phyloP scores from a whole-genome alignment of 1,139 yeast genomes.

The Candida dubliniensis region DNA sequence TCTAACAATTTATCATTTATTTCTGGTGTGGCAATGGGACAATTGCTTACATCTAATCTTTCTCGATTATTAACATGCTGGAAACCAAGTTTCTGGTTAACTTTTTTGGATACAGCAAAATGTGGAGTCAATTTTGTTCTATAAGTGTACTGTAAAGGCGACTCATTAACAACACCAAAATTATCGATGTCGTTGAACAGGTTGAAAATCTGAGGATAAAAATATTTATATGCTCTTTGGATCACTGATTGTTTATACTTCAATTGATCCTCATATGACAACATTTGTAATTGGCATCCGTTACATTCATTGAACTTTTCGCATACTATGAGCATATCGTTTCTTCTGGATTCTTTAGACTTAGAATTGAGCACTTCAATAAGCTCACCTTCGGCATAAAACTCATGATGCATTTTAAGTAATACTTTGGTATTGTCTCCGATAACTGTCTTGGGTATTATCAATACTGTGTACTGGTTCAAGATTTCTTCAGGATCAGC shows the following conservation, averaged over 20 bases:
- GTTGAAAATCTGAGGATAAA: conserved; percentile 29
- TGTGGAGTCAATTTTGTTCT: conserved; percentile 43
- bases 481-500: conserved; percentile 15
- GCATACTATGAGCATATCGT: conserved; percentile 47
- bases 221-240: conserved; percentile 35
- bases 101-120: conserved; percentile 15
- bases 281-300: conserved; percentile 49
- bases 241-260: conserved; percentile 30
- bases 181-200: conserved; percentile 10
- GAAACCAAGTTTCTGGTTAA: conserved; percentile 28
- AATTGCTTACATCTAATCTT: conserved; percentile 29
- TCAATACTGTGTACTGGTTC: conserved; percentile 25
- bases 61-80: conserved; percentile 26
- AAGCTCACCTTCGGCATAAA: conserved; percentile 33
- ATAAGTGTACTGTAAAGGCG: conserved; percentile 38
- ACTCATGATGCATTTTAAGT: conserved; percentile 31
- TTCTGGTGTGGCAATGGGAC: conserved; percentile 32
- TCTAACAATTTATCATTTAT: conserved; percentile 21
- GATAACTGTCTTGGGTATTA: conserved; percentile 39
- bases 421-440: conserved; percentile 38
- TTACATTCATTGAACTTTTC: conserved; percentile 73
- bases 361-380: conserved; percentile 15
- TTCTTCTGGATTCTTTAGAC: conserved; percentile 17
- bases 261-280: conserved; percentile 41
- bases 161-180: conserved; percentile 37